Evolutionary conservation across 352 stramenopile species (phyloP).

Genomic region (Chrysophaeum taylorii): DNA sequence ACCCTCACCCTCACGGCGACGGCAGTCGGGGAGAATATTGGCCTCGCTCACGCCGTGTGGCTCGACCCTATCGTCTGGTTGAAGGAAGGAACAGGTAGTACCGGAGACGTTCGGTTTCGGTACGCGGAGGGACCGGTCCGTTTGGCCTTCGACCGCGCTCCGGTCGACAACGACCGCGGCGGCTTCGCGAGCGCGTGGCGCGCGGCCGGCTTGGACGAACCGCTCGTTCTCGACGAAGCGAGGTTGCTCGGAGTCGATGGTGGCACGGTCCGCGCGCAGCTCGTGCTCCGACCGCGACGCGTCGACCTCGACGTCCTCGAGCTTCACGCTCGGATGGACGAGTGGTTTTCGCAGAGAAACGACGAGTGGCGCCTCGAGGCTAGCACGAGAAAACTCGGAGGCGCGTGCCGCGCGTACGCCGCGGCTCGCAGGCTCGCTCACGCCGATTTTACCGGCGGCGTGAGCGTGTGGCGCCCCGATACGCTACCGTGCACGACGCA

Average conservation of each 20-base stretch:
- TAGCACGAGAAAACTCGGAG: neutral
- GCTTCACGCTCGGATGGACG: too few species aligned
- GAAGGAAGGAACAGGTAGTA: neutral
- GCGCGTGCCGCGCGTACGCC: neutral
- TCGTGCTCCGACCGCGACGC: too few species aligned
- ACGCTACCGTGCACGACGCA: too few species aligned
- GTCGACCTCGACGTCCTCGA: too few species aligned
- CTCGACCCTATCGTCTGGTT: conserved; percentile 2
- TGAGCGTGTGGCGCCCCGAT: too few species aligned
- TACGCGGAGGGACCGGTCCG: neutral
- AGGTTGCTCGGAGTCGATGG: neutral
- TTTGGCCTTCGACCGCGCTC: conserved; percentile 31
- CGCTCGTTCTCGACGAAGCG: neutral
- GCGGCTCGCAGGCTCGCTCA: neutral
- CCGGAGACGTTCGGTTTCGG: neutral
- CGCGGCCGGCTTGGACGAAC: neutral
- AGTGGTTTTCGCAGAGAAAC: too few species aligned
- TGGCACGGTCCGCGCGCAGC: conserved; percentile 1
- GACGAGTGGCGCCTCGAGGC: neutral
- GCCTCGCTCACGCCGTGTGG: neutral
- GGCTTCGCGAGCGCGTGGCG: conserved; percentile 25
- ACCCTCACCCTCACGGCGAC: neutral
- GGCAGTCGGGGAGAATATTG: neutral
- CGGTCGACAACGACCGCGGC: conserved; percentile 37
- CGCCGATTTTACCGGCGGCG: too few species aligned